Conservation (phyloP, 139 green algal species). For the Tetratostichococcus sp. region DNA sequence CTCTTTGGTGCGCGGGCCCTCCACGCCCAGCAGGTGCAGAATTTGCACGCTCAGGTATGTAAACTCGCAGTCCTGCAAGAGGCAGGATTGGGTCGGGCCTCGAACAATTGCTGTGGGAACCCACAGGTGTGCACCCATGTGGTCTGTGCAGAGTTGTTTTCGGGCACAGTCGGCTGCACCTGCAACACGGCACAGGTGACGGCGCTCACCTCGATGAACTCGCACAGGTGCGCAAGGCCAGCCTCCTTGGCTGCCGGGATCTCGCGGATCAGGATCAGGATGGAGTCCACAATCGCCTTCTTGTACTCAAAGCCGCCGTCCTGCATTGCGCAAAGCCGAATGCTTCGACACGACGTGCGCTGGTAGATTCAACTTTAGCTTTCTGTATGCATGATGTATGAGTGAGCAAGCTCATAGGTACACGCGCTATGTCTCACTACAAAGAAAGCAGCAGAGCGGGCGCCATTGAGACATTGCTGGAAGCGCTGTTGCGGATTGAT, state of each 20-base stretch:
- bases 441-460: too few species aligned
- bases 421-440: too few species aligned
- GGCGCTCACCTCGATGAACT: constrained; percentile 92
- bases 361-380: too few species aligned
- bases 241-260: constrained; percentile 96
- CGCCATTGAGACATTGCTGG: too few species aligned
- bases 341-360: too few species aligned
- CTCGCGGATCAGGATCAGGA: constrained; percentile 88
- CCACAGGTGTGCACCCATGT: too few species aligned
- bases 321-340: background rate
- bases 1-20: constrained; percentile 73
- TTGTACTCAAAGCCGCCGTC: constrained; percentile 99
- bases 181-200: too few species aligned
- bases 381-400: too few species aligned
- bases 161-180: background rate
- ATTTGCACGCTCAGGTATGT: constrained; percentile 95
- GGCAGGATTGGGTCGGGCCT: background rate
- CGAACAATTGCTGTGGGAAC: too few species aligned
- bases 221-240: constrained; percentile 92
- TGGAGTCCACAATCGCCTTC: constrained; percentile 90
- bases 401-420: too few species aligned
- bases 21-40: constrained; percentile 87
- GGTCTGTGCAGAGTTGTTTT: background rate
- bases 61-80: constrained; percentile 93
- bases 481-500: too few species aligned